Evolutionary conservation across 192 early-diverging fungal genomes (phyloP), one percentile per base, ranked within the genome.

Genomic region (Coemansia sp.): DNA sequence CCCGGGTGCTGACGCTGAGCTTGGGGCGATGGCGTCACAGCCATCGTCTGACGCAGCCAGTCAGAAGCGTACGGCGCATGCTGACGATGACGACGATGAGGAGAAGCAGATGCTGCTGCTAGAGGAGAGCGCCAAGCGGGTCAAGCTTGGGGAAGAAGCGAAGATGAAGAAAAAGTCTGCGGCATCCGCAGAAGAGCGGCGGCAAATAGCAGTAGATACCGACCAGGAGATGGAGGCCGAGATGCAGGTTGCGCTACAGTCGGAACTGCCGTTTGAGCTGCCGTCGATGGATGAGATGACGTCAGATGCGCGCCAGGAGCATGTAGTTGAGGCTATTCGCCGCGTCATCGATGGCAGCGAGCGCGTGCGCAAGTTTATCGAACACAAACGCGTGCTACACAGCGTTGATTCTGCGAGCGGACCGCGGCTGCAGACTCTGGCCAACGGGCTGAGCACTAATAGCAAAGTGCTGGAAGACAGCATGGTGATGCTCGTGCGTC

Each of bases 111-210:
- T 62, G 55, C 62, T 63, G 48, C 53, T 75, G 72, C 69, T 81
- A 25, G 78, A 71, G 37, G 78, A 81, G 47, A 74, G 70, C 50
- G 69, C 72, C 41, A 81, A 81, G 60, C 78, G 78, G 23, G 69
- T 81, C 51, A 67, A 59, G 43, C 65, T 81, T 1, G 78, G 5
- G 17, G 38, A 32, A 22, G 17, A 64, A 4, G 38, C 25, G n/a
- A 37, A 38, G 5, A 21, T 12, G 8, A 38, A 27, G n/a, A 8
- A 27, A 9, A 41, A 27, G 37, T n/a, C 62, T 7, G 23, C 43
- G 15, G 25, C 43, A 14, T 11, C 7, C 0, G 27, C 39, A 12
- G 45, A 22, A 5, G 60, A 49, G 22, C 17, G 21, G 37, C 55
- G 39, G 21, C 51, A 48, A 24, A 43, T 45, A 7, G 60, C 49